Conservation (phyloP, 2,329 filamentous ascomycete species). For the Botrytis pseudocinerea region DNA sequence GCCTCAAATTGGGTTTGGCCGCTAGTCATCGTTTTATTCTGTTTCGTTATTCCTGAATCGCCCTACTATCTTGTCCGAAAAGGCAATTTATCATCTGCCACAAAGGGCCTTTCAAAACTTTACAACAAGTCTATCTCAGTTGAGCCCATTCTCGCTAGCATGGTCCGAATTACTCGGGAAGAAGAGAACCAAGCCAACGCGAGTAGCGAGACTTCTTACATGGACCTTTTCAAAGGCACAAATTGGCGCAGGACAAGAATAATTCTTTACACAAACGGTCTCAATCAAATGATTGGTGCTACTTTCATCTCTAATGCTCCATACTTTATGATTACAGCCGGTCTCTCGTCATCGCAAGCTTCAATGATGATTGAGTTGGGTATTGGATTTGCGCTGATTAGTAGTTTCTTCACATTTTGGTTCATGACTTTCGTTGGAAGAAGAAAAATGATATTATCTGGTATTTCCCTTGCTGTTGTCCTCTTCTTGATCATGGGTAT, state of each 20-base stretch:
- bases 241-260: constrained; percentile 17
- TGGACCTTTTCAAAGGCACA: constrained; percentile 12
- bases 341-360: neutral
- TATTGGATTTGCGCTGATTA: constrained; percentile 13
- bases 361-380: constrained; percentile 17
- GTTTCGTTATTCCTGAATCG: neutral
- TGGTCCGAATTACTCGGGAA: neutral
- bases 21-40: neutral
- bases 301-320: constrained; percentile 15
- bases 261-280: constrained; percentile 8
- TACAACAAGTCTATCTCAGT: neutral
- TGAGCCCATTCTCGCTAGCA: neutral
- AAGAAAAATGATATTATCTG: constrained; percentile 10
- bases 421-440: constrained; percentile 15
- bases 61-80: neutral
- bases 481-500: neutral
- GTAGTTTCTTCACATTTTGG: constrained; percentile 13
- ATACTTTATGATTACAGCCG: constrained; percentile 10
- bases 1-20: constrained; percentile 12
- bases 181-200: neutral
- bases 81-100: neutral
- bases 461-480: neutral
- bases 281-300: constrained; percentile 18
- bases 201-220: constrained; percentile 1
- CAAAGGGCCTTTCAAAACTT: neutral